Evolutionary conservation across 2,329 filamentous ascomycete species (phyloP).

Genomic region (Fusarium chuoi): DNA sequence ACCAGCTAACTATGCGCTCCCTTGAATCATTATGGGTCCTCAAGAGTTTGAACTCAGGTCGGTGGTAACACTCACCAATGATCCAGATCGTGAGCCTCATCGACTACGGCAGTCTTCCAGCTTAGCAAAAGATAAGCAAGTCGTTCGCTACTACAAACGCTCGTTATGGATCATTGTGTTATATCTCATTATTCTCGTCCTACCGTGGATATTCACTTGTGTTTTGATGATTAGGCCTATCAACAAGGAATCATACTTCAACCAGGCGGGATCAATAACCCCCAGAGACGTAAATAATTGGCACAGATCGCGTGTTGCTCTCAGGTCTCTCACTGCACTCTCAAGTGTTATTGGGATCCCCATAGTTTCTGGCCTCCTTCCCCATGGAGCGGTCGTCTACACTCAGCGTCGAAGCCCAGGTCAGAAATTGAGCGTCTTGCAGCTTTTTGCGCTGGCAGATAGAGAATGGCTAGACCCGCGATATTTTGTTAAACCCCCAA

Average conservation of each 20-base stretch:
- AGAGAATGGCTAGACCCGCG: conserved; percentile 1
- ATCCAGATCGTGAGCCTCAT: neutral
- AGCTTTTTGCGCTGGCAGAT: conserved; percentile 25
- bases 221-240: conserved; percentile 27
- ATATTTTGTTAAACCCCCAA: neutral
- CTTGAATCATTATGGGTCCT: neutral
- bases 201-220: conserved; percentile 16
- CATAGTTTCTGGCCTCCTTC: conserved; percentile 23
- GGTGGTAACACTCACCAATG: neutral
- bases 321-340: neutral
- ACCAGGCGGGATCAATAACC: conserved; percentile 2
- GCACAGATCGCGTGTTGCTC: neutral
- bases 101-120: neutral
- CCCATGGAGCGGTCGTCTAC: conserved; percentile 24
- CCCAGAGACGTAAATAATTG: neutral
- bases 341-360: conserved; percentile 9
- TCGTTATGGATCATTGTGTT: neutral
- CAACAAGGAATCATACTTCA: conserved; percentile 8
- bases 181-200: conserved; percentile 6
- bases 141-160: neutral
- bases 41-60: neutral
- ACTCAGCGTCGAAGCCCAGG: conserved; percentile 2
- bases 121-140: neutral
- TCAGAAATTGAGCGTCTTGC: conserved; percentile 7
- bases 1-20: neutral